Evolutionary conservation across 768 basidiomycete species (phyloP).

Genomic region (Suillus bovinus): DNA sequence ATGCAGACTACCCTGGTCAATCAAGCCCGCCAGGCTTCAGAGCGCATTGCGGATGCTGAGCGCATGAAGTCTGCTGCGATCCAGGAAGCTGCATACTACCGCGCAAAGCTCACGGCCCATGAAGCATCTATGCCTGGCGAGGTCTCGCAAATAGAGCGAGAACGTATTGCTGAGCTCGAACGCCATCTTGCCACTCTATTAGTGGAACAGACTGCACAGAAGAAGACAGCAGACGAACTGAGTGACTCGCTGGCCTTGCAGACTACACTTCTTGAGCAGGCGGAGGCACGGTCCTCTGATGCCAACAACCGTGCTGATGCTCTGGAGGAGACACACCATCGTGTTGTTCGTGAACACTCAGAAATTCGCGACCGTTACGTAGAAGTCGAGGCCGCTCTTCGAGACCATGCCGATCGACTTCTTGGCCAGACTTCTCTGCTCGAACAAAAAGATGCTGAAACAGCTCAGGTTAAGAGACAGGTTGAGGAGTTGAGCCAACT

Average conservation of each 20-base stretch:
- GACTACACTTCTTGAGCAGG: conserved; percentile 74
- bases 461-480: conserved; percentile 59
- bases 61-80: conserved; percentile 73
- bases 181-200: conserved; percentile 60
- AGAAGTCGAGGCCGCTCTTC: conserved; percentile 59
- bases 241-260: conserved; percentile 74
- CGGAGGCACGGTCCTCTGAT: conserved; percentile 76
- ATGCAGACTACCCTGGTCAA: conserved; percentile 66
- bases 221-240: conserved; percentile 72
- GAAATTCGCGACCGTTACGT: conserved; percentile 68
- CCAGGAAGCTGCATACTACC: conserved; percentile 95
- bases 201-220: conserved; percentile 62
- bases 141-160: conserved; percentile 68
- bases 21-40: conserved; percentile 76
- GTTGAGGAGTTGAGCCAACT: conserved; percentile 69
- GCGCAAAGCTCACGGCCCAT: conserved; percentile 88
- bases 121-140: conserved; percentile 72
- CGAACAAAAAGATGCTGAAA: conserved; percentile 82
- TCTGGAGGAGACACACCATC: conserved; percentile 68
- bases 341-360: conserved; percentile 60
- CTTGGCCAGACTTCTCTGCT: conserved; percentile 70
- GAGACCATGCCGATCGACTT: conserved; percentile 77
- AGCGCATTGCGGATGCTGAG: conserved; percentile 78
- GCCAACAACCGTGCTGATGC: conserved; percentile 74
- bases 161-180: conserved; percentile 76